phyloP scores from a whole-genome alignment of 2,329 filamentous ascomycete genomes.

The Stemphylium lycopersici region DNA sequence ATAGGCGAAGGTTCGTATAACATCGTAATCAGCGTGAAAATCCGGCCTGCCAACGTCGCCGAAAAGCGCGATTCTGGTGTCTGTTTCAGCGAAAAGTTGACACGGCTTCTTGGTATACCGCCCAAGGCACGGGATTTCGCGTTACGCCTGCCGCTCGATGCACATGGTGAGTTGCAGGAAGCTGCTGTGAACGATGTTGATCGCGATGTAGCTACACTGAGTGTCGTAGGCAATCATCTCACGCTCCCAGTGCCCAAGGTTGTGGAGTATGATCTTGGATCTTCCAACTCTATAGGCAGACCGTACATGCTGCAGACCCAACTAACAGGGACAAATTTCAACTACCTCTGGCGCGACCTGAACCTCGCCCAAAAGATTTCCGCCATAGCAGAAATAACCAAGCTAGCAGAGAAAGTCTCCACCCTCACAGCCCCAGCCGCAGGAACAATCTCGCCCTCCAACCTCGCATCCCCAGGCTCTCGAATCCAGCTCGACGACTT shows the following conservation, averaged over 20 bases:
- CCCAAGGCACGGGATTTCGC: not conserved
- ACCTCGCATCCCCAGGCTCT: not conserved
- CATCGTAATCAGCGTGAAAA: not conserved
- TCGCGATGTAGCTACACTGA: not conserved
- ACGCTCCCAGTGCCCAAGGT: not conserved
- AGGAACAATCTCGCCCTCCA: not conserved
- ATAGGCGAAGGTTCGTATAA: slow-evolving; percentile 9
- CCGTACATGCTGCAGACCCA: slow-evolving; percentile 8
- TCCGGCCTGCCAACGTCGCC: not conserved
- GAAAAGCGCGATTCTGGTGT: not conserved
- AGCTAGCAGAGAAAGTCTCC: slow-evolving; percentile 7
- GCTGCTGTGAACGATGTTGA: not conserved
- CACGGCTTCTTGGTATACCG: not conserved
- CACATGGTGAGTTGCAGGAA: not conserved
- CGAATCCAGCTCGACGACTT: not conserved
- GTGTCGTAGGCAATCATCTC: not conserved
- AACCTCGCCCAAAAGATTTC: not conserved
- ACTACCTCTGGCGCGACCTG: not conserved
- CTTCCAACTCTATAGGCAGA: not conserved
- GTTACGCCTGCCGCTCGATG: not conserved
- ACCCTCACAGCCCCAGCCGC: slow-evolving; percentile 1
- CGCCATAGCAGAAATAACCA: not conserved
- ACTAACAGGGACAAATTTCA: slow-evolving; percentile 2
- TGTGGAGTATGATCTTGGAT: not conserved
- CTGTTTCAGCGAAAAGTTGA: not conserved